These are phyloP conservation scores for Exserohilum rostratum DNA, from an alignment of 2,329 filamentous ascomycete species.

Conservation along the genomic window DNA sequence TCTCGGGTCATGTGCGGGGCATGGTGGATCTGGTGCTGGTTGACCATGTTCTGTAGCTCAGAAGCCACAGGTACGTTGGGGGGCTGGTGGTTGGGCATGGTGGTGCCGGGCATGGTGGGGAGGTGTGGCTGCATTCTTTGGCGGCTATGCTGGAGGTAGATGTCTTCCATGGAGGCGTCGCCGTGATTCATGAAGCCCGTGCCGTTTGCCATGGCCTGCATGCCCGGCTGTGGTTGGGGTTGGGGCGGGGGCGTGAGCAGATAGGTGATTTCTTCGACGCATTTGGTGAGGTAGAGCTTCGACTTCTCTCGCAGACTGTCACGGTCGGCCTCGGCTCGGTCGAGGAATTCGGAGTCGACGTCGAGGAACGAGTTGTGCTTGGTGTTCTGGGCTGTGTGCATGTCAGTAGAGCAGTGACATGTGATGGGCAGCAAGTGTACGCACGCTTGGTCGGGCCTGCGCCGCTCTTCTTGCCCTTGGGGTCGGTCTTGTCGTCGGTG, in stretches of 20 bases:
- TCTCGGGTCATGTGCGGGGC: conserved; percentile 55
- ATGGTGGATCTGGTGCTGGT: conserved; percentile 48
- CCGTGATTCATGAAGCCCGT: conserved; percentile 55
- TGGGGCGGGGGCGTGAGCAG: conserved; percentile 69
- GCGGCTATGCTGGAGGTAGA: conserved; percentile 64
- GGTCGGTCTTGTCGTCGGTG: conserved; percentile 46
- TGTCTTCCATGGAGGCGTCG: conserved; percentile 64
- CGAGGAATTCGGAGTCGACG: conserved; percentile 51
- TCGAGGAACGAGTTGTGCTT: conserved; percentile 60
- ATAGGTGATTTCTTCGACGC: conserved; percentile 71
- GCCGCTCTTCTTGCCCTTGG: conserved; percentile 43
- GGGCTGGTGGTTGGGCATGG: conserved; percentile 68
- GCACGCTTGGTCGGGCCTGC: conserved; percentile 36
- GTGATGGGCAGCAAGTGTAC: background rate
- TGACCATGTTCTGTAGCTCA: conserved; percentile 50
- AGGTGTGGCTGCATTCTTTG: conserved; percentile 58
- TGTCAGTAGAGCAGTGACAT: conserved; percentile 21
- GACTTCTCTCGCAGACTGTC: conserved; percentile 68
- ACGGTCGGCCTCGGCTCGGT: conserved; percentile 58
- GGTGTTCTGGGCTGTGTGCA: conserved; percentile 53
- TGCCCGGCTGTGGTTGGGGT: conserved; percentile 57
- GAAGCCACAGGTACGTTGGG: conserved; percentile 53
- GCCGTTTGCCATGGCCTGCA: conserved; percentile 46
- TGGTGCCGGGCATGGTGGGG: conserved; percentile 42
- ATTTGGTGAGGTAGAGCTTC: conserved; percentile 67